These are phyloP conservation scores for Arabidopsis hybrid DNA, from an alignment of 441 rosid species.

Conservation along the genomic window DNA sequence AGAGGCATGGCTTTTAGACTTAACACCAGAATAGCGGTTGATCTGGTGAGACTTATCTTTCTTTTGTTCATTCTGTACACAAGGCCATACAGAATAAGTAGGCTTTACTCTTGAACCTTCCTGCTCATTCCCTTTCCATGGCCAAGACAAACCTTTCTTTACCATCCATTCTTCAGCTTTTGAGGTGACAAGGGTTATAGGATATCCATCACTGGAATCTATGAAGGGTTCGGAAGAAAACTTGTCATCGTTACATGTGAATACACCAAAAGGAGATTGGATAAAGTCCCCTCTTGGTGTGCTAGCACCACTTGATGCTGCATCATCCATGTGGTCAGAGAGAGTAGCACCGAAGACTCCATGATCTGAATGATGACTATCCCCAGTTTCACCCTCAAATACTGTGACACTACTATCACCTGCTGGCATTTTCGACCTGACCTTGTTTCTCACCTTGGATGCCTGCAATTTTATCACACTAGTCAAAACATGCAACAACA, in stretches of 20 bases:
- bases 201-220: constrained; percentile 57
- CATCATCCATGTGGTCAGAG: constrained; percentile 69
- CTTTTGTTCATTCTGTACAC: constrained; percentile 67
- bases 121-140: constrained; percentile 77
- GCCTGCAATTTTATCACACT: constrained; percentile 55
- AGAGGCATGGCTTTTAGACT: constrained; percentile 53
- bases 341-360: neutral
- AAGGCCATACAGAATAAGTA: constrained; percentile 54
- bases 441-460: constrained; percentile 72
- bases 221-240: constrained; percentile 47
- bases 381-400: neutral
- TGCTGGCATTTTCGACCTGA: constrained; percentile 61
- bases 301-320: constrained; percentile 71
- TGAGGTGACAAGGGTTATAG: constrained; percentile 59
- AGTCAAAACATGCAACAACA: constrained; percentile 41
- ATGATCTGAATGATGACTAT: too few relatives aligned
- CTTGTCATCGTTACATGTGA: constrained; percentile 56
- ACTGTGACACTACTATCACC: constrained; percentile 50
- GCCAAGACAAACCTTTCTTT: constrained; percentile 77
- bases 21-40: constrained; percentile 50
- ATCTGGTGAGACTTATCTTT: constrained; percentile 54
- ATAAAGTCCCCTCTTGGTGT: constrained; percentile 69
- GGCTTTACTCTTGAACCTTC: constrained; percentile 59
- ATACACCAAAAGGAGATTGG: constrained; percentile 59
- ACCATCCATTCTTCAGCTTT: constrained; percentile 80